phyloP scores from a whole-genome alignment of 2,329 filamentous ascomycete genomes.

The Thelonectria rubi region DNA sequence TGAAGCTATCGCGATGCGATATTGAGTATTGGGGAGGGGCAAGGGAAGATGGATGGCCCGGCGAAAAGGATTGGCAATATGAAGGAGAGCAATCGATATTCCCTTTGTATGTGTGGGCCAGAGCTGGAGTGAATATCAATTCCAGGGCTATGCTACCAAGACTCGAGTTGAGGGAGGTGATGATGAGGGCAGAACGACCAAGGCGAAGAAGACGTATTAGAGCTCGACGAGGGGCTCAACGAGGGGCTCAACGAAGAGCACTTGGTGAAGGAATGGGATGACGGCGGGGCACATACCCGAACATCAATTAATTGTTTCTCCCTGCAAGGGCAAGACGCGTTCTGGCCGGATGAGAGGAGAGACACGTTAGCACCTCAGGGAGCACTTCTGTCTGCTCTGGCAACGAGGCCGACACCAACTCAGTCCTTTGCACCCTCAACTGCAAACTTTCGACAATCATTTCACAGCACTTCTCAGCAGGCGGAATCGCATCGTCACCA shows the following conservation, averaged over 20 bases:
- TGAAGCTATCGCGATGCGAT: slow-evolving; percentile 14
- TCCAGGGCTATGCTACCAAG: background rate
- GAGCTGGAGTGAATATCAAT: background rate
- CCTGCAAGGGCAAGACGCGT: background rate
- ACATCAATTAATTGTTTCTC: background rate
- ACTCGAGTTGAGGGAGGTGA: background rate
- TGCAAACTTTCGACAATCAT: background rate
- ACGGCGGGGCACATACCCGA: background rate
- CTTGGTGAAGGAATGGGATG: background rate
- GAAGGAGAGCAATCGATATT: background rate
- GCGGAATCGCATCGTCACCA: slow-evolving; percentile 3
- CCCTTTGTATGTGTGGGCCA: background rate
- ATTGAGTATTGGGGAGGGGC: slow-evolving; percentile 18
- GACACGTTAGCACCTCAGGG: background rate
- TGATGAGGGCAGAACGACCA: background rate
- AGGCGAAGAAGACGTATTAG: background rate
- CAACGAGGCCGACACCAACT: background rate
- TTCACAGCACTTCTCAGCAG: background rate
- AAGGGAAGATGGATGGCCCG: background rate
- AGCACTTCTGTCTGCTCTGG: background rate
- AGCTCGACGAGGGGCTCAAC: background rate
- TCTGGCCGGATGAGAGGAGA: background rate
- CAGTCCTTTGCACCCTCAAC: background rate
- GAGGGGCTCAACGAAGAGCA: background rate
- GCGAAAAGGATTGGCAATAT: background rate